Base-by-base conservation (phyloP, 192 early-diverging fungal genomes). In the Podila verticillata region DNA sequence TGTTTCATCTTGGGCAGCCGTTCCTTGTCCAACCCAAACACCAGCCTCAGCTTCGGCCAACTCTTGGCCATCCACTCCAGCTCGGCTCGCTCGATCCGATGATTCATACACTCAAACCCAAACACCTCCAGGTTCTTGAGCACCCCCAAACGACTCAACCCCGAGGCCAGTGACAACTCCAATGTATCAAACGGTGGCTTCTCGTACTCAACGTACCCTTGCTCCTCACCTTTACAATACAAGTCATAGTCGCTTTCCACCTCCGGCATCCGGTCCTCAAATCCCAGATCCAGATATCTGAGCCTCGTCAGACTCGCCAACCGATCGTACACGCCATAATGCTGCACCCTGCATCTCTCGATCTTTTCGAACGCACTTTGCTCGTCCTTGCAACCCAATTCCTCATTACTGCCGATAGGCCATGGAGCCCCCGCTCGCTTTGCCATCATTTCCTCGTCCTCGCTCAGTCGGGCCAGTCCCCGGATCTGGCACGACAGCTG, bases 121-220 rank as follows among this genome's bases (percentile, higher is more conserved):
- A 59, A 28, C 36, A 68, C 7, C 66, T 68, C 66, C 35, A 68
- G 24, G 15, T 59, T 1, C 17, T 68, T 31, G 13, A 68, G 54
- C 17, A 7, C 35, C 2, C 1, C 51, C 0, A 67, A 29, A 0
- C 19, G 51, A 0, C 24, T 22, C 10, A 67, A 20, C 12, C 66
- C 66, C 15, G 35, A 57, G 12, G 56, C 66, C 3, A 57, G n/a
- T 2, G 66, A 59, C n/a, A 67, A 56, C 5, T 32, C 10, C 22
- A 67, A 2, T 0, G 57, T 39, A 20, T 68, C 35, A 58, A 29
- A 26, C 13, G 9, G 24, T 5, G 47, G 29, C 6, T 5, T 17
- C 3, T 3, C 7, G 24, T 17, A 17, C 3, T 9, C 20, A 5
- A 2, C 13, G 10, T 17, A 2, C 4, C 5, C 17, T n/a, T n/a